phyloP scores from a whole-genome alignment of 257 asterid genomes.

The Ehretia macrophylla region DNA sequence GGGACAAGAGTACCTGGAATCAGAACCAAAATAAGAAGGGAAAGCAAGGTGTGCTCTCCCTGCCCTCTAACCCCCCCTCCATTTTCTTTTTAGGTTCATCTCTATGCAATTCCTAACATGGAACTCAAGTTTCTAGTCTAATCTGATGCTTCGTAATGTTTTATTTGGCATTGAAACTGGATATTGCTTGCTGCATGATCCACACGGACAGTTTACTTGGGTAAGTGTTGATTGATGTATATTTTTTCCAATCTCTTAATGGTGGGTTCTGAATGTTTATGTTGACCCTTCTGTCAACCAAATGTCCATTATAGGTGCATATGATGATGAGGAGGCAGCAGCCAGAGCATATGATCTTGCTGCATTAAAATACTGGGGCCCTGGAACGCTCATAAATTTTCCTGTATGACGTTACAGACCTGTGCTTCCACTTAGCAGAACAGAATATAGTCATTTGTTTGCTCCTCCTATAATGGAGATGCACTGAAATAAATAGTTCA shows the following conservation, averaged over 20 bases:
- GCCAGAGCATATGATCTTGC: constrained; percentile 99
- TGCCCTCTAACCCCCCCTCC: neutral
- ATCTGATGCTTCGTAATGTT: constrained; percentile 28
- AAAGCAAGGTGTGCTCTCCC: constrained; percentile 67
- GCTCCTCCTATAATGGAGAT: neutral
- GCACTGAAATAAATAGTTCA: no score
- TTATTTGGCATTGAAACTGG: constrained; percentile 30
- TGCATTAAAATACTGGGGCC: constrained; percentile 97
- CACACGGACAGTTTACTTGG: constrained; percentile 76
- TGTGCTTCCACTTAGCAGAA: constrained; percentile 1
- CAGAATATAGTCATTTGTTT: constrained; percentile 4
- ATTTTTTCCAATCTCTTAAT: neutral
- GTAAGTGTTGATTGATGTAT: constrained; percentile 46
- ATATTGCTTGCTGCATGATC: constrained; percentile 26
- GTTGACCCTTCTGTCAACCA: constrained; percentile 16
- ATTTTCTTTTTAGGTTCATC: no score
- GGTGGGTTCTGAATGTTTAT: neutral
- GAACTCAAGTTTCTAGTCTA: constrained; percentile 22
- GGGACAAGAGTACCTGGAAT: constrained; percentile 99
- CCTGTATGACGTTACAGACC: constrained; percentile 54
- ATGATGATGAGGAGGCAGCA: constrained; percentile 99
- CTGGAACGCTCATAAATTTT: constrained; percentile 94
- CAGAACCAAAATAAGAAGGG: constrained; percentile 97
- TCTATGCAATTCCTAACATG: constrained; percentile 3
- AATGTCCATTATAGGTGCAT: constrained; percentile 55